Evolutionary conservation across 139 green algal genomes (phyloP), one percentile per base, ranked within the genome.

Genomic region (Deuterostichococcus epilithicus): DNA sequence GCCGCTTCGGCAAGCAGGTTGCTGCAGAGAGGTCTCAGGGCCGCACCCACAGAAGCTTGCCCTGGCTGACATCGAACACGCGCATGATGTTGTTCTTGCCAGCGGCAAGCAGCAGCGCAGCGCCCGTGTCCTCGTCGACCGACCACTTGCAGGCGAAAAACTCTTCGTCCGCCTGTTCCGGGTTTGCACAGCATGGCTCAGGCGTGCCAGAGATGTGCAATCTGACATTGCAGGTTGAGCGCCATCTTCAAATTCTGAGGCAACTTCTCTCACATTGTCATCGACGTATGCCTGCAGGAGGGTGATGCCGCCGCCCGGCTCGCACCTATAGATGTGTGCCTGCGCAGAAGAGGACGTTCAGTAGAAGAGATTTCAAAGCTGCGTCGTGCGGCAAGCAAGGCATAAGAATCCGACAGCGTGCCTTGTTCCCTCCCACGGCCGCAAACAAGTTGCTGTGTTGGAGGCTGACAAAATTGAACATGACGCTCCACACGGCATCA

Each of bases 131-230:
- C 0, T 52, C n/a, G 34, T 92, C 72, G 3, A 82, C 28, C 5
- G 74, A 82, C 91, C 91, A 96, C 34, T 89, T 83, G 78, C 83
- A 91, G 0, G 78, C 77, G 63, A 82, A 95, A 33, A 90, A 94
- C 59, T 92, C 89, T 35, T 93, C 89, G 0, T 39, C 45, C n/a
- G n/a, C n/a, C n/a, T n/a, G n/a, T 20, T 81, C 34, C 78, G 77
- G 80, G 32, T 74, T 1, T 52, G 32, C 45, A 74, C 65, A 70
- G 65, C 20, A 70, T 25, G 63, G 18, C 18, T 70, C 63, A 35
- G 22, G 22, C 63, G 20, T 70, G 20, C 63, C 63, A 34, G 25
- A 37, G 28, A 70, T 39, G 2, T 71, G 65, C 65, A 44, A 26
- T 71, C 65, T 44, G 23, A 71, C 3, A 71, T n/a, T 71, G 65